These are phyloP conservation scores for Penicillium coffeae DNA, from an alignment of 495 filamentous ascomycete species.

Conservation along the genomic window DNA sequence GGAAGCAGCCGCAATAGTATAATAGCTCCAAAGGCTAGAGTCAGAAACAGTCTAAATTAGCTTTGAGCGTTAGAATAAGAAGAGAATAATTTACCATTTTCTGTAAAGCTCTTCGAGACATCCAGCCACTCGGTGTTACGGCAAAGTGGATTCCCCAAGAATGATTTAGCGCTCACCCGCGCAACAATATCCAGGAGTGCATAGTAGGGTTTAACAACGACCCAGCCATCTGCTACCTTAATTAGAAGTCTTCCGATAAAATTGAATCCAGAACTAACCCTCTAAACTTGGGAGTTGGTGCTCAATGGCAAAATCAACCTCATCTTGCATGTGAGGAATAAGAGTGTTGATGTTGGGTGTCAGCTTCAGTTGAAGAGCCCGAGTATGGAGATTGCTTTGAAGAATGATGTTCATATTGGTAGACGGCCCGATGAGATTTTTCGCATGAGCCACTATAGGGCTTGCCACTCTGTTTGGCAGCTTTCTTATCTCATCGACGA, in stretches of 20 bases:
- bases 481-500: constrained; percentile 1
- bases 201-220: not conserved
- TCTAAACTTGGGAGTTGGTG: not conserved
- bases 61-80: not conserved
- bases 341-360: not conserved
- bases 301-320: not conserved
- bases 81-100: not conserved
- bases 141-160: not conserved
- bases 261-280: too few relatives aligned
- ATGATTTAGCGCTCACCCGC: not conserved
- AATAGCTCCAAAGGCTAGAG: not conserved
- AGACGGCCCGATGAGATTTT: not conserved
- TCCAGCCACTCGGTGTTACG: constrained; percentile 1
- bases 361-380: not conserved
- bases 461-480: not conserved
- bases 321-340: not conserved
- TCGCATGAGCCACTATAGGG: not conserved
- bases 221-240: not conserved
- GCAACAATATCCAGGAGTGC: not conserved
- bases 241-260: too few relatives aligned
- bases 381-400: not conserved
- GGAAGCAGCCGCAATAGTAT: not conserved
- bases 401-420: constrained; percentile 2
- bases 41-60: not conserved
- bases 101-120: not conserved